Percentiles rank a stretch among this genome's conserved stretches.
Evolutionary conservation across 495 filamentous ascomycete species (phyloP).

Genomic region (Xylaria curta): DNA sequence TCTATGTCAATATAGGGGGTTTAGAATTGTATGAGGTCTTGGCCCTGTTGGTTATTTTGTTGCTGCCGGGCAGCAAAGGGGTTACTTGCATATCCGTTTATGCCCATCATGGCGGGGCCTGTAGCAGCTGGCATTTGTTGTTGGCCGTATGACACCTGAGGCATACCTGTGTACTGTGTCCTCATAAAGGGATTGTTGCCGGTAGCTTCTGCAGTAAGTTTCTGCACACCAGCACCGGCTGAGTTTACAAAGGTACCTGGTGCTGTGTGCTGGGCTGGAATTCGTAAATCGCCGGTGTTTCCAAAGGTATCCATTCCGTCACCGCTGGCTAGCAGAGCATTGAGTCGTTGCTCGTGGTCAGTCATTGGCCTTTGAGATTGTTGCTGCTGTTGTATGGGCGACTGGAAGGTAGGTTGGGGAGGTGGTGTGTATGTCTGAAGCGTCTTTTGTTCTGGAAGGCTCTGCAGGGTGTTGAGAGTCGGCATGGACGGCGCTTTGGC

Average conservation of each 20-base stretch:
- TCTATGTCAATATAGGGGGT: conserved; percentile 23
- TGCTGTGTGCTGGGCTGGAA: conserved; percentile 95
- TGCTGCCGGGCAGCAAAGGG: conserved; percentile 75
- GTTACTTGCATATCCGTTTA: conserved; percentile 64
- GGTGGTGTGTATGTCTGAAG: conserved; percentile 56
- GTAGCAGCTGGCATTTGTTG: conserved; percentile 77
- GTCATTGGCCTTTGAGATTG: conserved; percentile 64
- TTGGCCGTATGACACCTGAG: conserved; percentile 61
- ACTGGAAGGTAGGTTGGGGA: conserved; percentile 47
- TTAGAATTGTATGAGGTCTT: conserved; percentile 93
- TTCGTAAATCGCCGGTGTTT: conserved; percentile 91
- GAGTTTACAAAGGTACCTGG: conserved; percentile 97
- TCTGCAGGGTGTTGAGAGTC: conserved; percentile 63
- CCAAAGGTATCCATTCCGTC: conserved; percentile 98
- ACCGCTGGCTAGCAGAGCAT: conserved; percentile 83
- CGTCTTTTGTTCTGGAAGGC: conserved; percentile 73
- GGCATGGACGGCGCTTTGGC: conserved; percentile 60
- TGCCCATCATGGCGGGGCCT: conserved; percentile 66
- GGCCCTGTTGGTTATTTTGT: conserved; percentile 68
- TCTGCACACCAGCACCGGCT: conserved; percentile 76
- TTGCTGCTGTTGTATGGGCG: conserved; percentile 35
- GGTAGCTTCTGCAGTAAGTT: conserved; percentile 72
- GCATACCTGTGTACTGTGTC: conserved; percentile 81
- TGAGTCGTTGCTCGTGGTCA: conserved; percentile 85
- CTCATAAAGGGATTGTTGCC: conserved; percentile 91